Evolutionary conservation across 2,329 filamentous ascomycete species (phyloP).

Genomic region (Pseudogymnoascus sp.): DNA sequence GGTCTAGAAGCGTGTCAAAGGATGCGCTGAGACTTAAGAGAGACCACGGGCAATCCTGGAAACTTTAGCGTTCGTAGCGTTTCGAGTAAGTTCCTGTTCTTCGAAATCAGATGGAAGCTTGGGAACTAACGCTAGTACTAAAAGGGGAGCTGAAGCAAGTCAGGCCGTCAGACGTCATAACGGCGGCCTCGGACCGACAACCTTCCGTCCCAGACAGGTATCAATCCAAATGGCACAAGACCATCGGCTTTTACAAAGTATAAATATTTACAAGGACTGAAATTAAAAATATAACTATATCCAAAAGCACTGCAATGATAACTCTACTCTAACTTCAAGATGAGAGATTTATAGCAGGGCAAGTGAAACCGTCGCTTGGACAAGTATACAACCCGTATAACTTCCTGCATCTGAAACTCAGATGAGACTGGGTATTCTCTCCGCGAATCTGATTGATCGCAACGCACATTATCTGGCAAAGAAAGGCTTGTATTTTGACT

Average conservation of each 20-base stretch:
- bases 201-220: not conserved
- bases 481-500: not conserved
- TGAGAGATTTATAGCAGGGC: not conserved
- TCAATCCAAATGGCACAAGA: not conserved
- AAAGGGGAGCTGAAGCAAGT: conserved; percentile 4
- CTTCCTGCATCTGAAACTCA: not conserved
- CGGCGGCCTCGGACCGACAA: not conserved
- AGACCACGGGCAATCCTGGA: conserved; percentile 2
- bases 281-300: not conserved
- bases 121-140: conserved; percentile 1
- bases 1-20: conserved; percentile 2
- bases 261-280: not conserved
- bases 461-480: not conserved
- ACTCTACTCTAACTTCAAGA: too few relatives aligned
- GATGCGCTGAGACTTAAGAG: conserved; percentile 6
- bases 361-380: not conserved
- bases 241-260: not conserved
- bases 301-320: not conserved
- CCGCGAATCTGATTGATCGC: not conserved
- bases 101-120: conserved; percentile 6
- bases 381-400: not conserved
- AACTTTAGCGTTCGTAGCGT: conserved; percentile 7
- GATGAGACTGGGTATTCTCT: not conserved
- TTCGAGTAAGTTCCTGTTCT: conserved; percentile 7
- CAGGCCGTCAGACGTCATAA: not conserved